These are phyloP conservation scores for Stephania japonica DNA, from an alignment of 164 flowering plant genomes.

Conservation along the genomic window DNA sequence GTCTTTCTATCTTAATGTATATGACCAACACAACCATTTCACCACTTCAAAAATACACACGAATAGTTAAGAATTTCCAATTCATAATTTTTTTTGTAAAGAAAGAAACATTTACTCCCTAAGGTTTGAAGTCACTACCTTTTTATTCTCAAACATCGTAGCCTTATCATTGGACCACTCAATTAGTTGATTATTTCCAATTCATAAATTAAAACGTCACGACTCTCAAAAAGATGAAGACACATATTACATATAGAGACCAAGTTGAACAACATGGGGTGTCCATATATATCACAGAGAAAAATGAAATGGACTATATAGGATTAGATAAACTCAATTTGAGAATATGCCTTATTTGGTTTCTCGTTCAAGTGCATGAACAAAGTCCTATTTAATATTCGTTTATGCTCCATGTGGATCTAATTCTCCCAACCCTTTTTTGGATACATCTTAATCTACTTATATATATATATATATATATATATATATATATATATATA, in stretches of 20 bases:
- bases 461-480: neutral
- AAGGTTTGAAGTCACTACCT: too few species aligned
- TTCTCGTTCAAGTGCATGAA: neutral
- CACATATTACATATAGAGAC: neutral
- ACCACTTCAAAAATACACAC: neutral
- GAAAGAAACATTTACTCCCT: too few species aligned
- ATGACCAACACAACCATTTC: neutral
- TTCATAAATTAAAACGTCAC: neutral
- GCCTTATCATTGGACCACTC: too few species aligned
- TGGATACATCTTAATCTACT: neutral
- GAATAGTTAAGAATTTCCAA: neutral
- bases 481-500: too few species aligned
- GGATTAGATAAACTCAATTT: neutral
- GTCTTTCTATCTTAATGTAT: neutral
- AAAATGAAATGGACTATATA: neutral
- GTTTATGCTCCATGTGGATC: neutral
- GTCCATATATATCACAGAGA: neutral
- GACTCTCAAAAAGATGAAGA: neutral
- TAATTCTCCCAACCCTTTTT: neutral
- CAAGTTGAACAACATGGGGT: neutral
- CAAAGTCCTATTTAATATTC: neutral
- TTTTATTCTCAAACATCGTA: too few species aligned
- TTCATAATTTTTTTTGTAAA: too few species aligned
- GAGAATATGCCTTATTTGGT: neutral
- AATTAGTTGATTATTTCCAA: neutral